phyloP scores from a whole-genome alignment of 176 grass and related monocot genomes.

The Pharus latifolius region DNA sequence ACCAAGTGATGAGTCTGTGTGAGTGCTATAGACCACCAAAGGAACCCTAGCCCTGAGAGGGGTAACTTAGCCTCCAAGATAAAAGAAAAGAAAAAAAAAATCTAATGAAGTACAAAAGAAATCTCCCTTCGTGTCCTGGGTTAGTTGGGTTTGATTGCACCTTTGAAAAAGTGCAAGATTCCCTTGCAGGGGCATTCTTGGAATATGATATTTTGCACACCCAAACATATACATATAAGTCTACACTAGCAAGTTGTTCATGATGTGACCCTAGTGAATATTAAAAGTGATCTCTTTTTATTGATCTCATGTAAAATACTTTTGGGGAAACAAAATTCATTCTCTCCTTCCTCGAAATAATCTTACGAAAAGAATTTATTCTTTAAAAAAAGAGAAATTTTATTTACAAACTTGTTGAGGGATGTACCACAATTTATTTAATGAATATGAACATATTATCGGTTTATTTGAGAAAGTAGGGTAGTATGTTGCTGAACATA shows the following conservation, averaged over 20 bases:
- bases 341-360: too few species aligned
- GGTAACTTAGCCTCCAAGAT: slow-evolving; percentile 18
- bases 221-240: not conserved
- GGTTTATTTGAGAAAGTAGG: too few species aligned
- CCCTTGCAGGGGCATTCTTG: not conserved
- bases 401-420: too few species aligned
- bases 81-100: slow-evolving; percentile 4
- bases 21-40: too few species aligned
- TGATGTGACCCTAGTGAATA: not conserved
- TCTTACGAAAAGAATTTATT: not conserved
- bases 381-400: too few species aligned
- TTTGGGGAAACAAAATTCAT: not conserved
- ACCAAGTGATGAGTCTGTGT: too few species aligned
- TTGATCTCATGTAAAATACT: not conserved
- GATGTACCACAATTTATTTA: too few species aligned
- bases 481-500: too few species aligned
- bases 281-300: slow-evolving; percentile 25
- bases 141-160: slow-evolving; percentile 22
- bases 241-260: not conserved
- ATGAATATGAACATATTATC: too few species aligned
- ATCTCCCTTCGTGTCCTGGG: slow-evolving; percentile 10
- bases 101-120: slow-evolving; percentile 9
- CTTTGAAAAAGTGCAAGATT: slow-evolving; percentile 36
- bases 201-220: not conserved
- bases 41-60: too few species aligned